phyloP scores from a whole-genome alignment of 2,329 filamentous ascomycete species.

The Leptographium lundbergii region DNA sequence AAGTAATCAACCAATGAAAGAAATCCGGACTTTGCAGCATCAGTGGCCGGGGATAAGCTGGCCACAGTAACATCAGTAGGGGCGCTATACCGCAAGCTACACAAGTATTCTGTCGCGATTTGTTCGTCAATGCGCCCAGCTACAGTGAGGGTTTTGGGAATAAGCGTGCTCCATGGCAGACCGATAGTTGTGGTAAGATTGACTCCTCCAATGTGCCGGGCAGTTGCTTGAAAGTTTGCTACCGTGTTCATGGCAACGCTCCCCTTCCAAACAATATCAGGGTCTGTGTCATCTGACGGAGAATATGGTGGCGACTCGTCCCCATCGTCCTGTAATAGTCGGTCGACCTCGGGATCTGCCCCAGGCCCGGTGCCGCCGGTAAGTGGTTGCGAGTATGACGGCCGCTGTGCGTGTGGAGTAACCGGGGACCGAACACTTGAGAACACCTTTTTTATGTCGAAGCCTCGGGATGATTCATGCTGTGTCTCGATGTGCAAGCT shows the following conservation, averaged over 20 bases:
- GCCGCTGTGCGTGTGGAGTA: conserved; percentile 30
- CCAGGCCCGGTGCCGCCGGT: conserved; percentile 40
- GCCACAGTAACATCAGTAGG: conserved; percentile 78
- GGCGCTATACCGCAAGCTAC: conserved; percentile 68
- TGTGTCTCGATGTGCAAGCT: conserved; percentile 33
- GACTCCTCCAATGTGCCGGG: conserved; percentile 73
- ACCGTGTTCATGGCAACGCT: conserved; percentile 64
- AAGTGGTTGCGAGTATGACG: conserved; percentile 32
- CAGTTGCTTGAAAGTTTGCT: conserved; percentile 62
- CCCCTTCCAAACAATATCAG: conserved; percentile 67
- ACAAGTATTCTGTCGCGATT: conserved; percentile 83
- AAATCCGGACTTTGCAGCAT: conserved; percentile 50
- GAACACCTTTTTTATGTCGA: conserved; percentile 80
- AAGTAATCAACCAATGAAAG: conserved; percentile 82
- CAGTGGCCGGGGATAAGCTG: conserved; percentile 52
- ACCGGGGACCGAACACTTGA: conserved; percentile 69
- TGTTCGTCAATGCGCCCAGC: conserved; percentile 70
- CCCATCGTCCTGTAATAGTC: conserved; percentile 70
- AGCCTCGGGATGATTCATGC: conserved; percentile 45
- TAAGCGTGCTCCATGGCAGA: conserved; percentile 56
- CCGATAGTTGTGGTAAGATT: conserved; percentile 51
- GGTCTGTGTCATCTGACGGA: conserved; percentile 61
- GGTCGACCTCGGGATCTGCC: conserved; percentile 80
- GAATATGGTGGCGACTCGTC: conserved; percentile 75
- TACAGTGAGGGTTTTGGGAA: conserved; percentile 58